Percentiles rank a stretch among this genome's conserved stretches.
Conservation (phyloP, 1,139 yeast genomes). For the Taphrina sp. region DNA sequence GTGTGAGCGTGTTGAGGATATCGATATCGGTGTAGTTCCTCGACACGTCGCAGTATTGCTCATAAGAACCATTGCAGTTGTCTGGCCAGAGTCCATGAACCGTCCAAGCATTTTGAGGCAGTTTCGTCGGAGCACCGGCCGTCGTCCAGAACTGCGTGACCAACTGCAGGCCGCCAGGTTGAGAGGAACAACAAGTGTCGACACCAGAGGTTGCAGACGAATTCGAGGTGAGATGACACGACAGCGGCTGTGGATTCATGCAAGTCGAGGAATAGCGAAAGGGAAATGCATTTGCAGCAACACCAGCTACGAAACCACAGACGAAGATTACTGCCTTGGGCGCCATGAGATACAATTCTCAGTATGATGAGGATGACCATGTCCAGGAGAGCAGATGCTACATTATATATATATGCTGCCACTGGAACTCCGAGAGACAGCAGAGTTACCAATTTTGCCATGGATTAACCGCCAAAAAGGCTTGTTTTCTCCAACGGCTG, state of each 20-base stretch:
- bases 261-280: not conserved
- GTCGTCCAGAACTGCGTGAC: constrained; percentile 13
- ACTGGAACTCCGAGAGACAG: no score
- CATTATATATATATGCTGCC: no score
- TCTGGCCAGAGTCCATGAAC: constrained; percentile 57
- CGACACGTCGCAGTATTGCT: constrained; percentile 67
- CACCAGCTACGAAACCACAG: not conserved
- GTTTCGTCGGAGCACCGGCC: constrained; percentile 1
- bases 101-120: constrained; percentile 1
- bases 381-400: no score
- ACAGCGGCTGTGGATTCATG: constrained; percentile 2
- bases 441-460: no score
- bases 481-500: no score
- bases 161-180: constrained; percentile 4
- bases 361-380: no score
- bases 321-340: no score
- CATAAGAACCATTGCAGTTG: constrained; percentile 69
- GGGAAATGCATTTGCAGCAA: not conserved
- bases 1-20: constrained; percentile 58
- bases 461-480: no score
- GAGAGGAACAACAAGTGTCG: constrained; percentile 4
- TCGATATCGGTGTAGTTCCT: constrained; percentile 41
- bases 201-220: not conserved
- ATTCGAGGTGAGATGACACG: constrained; percentile 1
- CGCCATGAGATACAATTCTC: no score